Evolutionary conservation across 176 grass and related monocot species (phyloP), one percentile per base, ranked within the genome.

Genomic region (Secale cereale): DNA sequence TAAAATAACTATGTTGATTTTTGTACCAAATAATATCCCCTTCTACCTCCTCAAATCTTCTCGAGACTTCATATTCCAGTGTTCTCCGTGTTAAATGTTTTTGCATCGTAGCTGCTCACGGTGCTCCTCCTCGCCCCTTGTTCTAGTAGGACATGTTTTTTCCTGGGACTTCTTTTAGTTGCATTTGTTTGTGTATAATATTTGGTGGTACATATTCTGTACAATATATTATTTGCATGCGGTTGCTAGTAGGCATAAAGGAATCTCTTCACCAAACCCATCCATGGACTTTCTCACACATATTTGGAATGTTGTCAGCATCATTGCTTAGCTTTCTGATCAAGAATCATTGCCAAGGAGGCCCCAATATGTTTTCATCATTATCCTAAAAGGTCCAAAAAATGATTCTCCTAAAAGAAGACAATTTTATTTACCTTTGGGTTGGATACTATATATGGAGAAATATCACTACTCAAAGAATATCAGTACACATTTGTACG

Each of bases 321-420:
- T 89, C 79, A 86, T 76, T 16, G 52, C 59, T 83, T 83, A 41
- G 40, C 70, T 74, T 74, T 80, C 14, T 71, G 22, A 32, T 61
- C 19, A 75, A 86, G 50, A 76, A 83, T 90, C 67, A 75, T 73
- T 46, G 3, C 29, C 31, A 66, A 73, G 31, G 43, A 72, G 74
- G 20, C 3, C 74, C 65, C 32, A n/a, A 73, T 46, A 27, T 57
- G 72, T 72, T 17, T 71, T 31, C 82, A 74, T 54, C 43, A 50
- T 67, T 54, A 77, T 84, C 71, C 41, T 2, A 65, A 13, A 25
- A 5, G 68, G 20, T 25, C 13, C 3, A 70, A 25, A 25, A 70
- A 25, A 41, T 8, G n/a, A 72, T 72, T 43, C 23, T 45, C 36
- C 69, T 9, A 1, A 26, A 27, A 15, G n/a, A 72, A 16, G 69